Conservation (phyloP, 2,329 filamentous ascomycete genomes). For the Aspergillus glaucus region DNA sequence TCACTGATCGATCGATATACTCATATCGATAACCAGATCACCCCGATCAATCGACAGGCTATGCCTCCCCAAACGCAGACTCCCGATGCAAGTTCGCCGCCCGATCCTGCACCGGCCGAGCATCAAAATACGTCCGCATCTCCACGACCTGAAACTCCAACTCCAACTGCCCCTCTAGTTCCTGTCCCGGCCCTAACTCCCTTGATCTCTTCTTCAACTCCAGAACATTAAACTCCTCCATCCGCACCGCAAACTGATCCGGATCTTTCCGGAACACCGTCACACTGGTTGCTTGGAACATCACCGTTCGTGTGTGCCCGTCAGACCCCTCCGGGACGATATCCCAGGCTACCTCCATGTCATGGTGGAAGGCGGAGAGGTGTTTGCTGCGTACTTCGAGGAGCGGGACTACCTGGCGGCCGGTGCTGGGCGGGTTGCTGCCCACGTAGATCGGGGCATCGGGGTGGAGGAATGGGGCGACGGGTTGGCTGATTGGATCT, state of each 20-base stretch:
- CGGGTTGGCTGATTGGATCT: slow-evolving; percentile 1
- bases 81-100: slow-evolving; percentile 8
- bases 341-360: slow-evolving; percentile 16
- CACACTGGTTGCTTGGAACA: slow-evolving; percentile 15
- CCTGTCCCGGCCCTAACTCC: not conserved
- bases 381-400: slow-evolving; percentile 14
- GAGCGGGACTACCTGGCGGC: slow-evolving; percentile 6
- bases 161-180: slow-evolving; percentile 1
- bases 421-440: slow-evolving; percentile 11
- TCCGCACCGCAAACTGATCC: slow-evolving; percentile 13
- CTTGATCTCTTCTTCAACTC: slow-evolving; percentile 6
- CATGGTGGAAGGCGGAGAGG: slow-evolving; percentile 9
- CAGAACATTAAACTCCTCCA: slow-evolving; percentile 16
- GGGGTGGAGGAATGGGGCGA: slow-evolving; percentile 11
- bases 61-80: not conserved
- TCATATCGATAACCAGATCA: too few species aligned
- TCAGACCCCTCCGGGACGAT: slow-evolving; percentile 7
- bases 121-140: slow-evolving; percentile 16
- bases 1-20: not conserved
- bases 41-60: not conserved
- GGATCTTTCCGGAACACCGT: slow-evolving; percentile 15
- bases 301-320: slow-evolving; percentile 10
- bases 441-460: slow-evolving; percentile 11
- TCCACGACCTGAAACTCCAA: slow-evolving; percentile 11
- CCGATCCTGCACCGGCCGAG: slow-evolving; percentile 12